These are phyloP conservation scores for Geosmithia putterillii DNA, from an alignment of 2,329 filamentous ascomycete genomes.

Conservation along the genomic window DNA sequence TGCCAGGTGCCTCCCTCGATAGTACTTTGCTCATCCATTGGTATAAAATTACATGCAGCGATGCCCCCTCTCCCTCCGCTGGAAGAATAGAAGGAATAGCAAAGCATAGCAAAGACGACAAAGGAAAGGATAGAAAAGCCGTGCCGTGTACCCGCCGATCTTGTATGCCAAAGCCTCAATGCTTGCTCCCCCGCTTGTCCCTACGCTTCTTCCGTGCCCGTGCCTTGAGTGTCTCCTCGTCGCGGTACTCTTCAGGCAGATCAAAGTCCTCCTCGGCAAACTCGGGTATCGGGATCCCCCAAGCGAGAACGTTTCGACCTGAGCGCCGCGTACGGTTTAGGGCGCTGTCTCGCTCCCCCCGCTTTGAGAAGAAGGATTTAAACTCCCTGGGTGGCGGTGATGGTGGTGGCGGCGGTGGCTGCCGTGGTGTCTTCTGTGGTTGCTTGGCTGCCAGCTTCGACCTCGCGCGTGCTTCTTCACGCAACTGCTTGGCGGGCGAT, in stretches of 20 bases:
- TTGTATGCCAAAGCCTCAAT: slow-evolving; percentile 17
- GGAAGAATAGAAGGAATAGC: not conserved
- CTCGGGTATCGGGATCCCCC: slow-evolving; percentile 72
- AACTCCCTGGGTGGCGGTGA: slow-evolving; percentile 47
- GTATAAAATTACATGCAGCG: no score
- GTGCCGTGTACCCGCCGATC: no score
- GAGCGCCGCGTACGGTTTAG: slow-evolving; percentile 57
- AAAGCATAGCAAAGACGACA: not conserved
- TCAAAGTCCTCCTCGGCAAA: slow-evolving; percentile 59
- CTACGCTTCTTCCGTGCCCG: slow-evolving; percentile 52
- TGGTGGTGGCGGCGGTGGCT: slow-evolving; percentile 11
- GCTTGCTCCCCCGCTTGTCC: slow-evolving; percentile 39
- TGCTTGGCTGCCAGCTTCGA: slow-evolving; percentile 25
- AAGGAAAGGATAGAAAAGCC: not conserved
- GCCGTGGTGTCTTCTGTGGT: slow-evolving; percentile 18
- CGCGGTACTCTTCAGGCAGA: slow-evolving; percentile 52
- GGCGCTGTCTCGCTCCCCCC: slow-evolving; percentile 67
- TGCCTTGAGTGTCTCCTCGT: slow-evolving; percentile 42
- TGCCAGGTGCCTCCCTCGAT: no score
- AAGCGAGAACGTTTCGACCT: slow-evolving; percentile 61
- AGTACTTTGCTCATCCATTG: no score
- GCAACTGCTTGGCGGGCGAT: slow-evolving; percentile 55
- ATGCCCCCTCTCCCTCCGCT: no score
- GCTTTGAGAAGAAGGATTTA: slow-evolving; percentile 76
- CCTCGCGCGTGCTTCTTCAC: slow-evolving; percentile 54